Evolutionary conservation across 331 rosid species (phyloP).

Genomic region (Quercus lobata): DNA sequence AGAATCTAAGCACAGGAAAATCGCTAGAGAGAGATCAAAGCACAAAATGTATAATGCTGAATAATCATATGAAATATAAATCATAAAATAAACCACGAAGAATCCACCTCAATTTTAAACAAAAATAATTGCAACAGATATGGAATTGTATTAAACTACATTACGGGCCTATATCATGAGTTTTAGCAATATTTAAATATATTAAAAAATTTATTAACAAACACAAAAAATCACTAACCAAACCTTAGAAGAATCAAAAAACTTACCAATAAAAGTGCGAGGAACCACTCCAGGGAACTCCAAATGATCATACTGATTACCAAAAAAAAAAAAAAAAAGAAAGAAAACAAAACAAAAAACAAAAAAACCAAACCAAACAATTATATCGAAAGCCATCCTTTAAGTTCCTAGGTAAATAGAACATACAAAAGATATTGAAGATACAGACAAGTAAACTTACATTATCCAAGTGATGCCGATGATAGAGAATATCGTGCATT

Average conservation of each 20-base stretch:
- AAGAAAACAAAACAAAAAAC: neutral
- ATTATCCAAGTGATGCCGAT: conserved; percentile 49
- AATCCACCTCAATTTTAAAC: neutral
- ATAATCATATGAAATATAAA: neutral
- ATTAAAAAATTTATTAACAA: neutral
- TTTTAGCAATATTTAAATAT: neutral
- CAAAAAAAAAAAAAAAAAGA: neutral
- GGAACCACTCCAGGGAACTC: conserved; percentile 96
- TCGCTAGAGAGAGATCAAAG: neutral
- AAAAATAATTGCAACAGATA: neutral
- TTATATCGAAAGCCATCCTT: conserved; percentile 3
- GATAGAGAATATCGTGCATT: conserved; percentile 80
- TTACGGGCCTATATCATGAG: neutral
- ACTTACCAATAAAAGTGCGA: conserved; percentile 80
- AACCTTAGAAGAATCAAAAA: conserved; percentile 7
- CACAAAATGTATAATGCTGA: neutral
- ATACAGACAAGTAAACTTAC: conserved; percentile 37
- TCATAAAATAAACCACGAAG: neutral
- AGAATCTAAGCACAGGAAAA: neutral
- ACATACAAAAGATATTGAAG: neutral
- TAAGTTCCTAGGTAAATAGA: conserved; percentile 8
- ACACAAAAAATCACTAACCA: neutral
- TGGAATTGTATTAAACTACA: neutral
- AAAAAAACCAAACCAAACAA: conserved; percentile 3
- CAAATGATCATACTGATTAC: conserved; percentile 79